These are phyloP conservation scores for Agaricus blazei DNA, from an alignment of 768 basidiomycete genomes.

Conservation along the genomic window DNA sequence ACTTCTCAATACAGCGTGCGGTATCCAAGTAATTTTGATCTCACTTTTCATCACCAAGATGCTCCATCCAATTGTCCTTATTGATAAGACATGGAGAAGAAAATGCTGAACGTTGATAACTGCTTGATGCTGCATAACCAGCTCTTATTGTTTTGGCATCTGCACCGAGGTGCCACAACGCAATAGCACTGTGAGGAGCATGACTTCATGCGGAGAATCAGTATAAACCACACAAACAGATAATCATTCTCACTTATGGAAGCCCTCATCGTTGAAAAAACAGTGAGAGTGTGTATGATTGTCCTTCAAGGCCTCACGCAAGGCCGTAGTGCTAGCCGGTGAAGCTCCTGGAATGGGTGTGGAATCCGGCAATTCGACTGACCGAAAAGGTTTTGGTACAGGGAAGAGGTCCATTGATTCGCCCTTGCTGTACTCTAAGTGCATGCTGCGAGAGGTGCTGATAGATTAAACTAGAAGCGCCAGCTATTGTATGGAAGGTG, in stretches of 20 bases:
- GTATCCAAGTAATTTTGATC: neutral
- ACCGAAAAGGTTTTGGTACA: neutral
- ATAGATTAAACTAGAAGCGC: no score
- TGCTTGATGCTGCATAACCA: slow-evolving; percentile 30
- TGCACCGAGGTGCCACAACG: slow-evolving; percentile 59
- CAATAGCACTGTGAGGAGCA: slow-evolving; percentile 50
- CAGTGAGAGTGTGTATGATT: slow-evolving; percentile 49
- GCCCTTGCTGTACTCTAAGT: no score
- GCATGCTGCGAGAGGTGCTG: no score
- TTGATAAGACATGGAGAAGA: slow-evolving; percentile 42
- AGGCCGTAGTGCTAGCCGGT: slow-evolving; percentile 30
- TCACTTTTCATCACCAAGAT: slow-evolving; percentile 54
- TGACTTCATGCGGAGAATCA: slow-evolving; percentile 31
- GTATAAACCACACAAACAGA: slow-evolving; percentile 21
- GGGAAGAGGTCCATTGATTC: slow-evolving; percentile 1
- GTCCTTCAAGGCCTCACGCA: slow-evolving; percentile 38
- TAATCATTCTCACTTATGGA: slow-evolving; percentile 29
- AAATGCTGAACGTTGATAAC: slow-evolving; percentile 31
- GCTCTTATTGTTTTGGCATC: slow-evolving; percentile 29
- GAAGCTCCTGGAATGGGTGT: slow-evolving; percentile 27
- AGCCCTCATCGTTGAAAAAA: slow-evolving; percentile 41
- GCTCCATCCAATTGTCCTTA: slow-evolving; percentile 42
- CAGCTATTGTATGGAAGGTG: no score
- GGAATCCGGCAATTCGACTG: neutral
- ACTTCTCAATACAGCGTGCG: neutral